A percentile compares a stretch with the other conserved stretches of the same genome.
phyloP scores from a whole-genome alignment of 495 filamentous ascomycete species.

The Tuber magnatum region DNA sequence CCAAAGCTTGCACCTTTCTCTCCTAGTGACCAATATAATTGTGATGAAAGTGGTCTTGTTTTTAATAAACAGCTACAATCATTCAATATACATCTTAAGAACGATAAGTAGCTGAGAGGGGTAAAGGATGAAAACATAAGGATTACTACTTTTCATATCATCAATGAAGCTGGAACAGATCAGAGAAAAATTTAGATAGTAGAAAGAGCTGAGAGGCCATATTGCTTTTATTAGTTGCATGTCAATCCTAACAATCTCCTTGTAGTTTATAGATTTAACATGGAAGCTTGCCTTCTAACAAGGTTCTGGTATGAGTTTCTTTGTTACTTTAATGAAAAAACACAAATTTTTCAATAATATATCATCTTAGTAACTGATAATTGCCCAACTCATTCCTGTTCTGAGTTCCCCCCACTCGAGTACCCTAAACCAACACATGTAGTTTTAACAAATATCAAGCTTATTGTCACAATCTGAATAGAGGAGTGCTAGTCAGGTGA shows the following conservation, averaged over 20 bases:
- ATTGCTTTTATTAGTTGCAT: too few relatives aligned
- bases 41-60: too few relatives aligned
- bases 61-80: too few relatives aligned
- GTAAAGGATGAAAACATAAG: too few relatives aligned
- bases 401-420: constrained; percentile 21
- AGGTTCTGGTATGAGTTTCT: constrained; percentile 37
- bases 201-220: too few relatives aligned
- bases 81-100: too few relatives aligned
- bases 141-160: too few relatives aligned
- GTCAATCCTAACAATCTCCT: constrained; percentile 15
- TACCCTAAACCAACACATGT: constrained; percentile 31
- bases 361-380: constrained; percentile 33
- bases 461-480: too few relatives aligned
- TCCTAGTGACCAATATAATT: constrained; percentile 4
- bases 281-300: constrained; percentile 19
- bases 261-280: constrained; percentile 33
- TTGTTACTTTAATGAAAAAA: constrained; percentile 26
- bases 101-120: too few relatives aligned
- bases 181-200: too few relatives aligned
- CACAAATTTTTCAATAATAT: constrained; percentile 15
- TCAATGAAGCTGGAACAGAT: too few relatives aligned
- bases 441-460: constrained; percentile 28
- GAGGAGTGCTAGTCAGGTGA: too few relatives aligned
- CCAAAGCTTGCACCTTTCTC: constrained; percentile 22
- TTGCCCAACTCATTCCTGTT: constrained; percentile 28